Percentiles rank a stretch among this genome's conserved stretches.
phyloP scores from a whole-genome alignment of 257 asterid species.

The Scutellaria baicalensis region DNA sequence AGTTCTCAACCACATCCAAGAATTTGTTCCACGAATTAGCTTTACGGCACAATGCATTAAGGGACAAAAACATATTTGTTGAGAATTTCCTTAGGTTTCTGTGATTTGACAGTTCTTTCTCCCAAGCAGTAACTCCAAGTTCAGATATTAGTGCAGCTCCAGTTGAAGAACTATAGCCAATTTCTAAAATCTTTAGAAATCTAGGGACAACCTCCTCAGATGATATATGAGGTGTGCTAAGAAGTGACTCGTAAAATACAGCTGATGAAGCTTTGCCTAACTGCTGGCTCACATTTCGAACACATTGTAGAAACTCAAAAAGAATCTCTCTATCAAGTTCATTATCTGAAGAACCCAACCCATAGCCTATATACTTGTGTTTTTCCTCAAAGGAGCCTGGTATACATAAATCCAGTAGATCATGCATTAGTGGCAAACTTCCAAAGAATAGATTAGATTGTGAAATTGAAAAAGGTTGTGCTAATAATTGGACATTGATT shows the following conservation, averaged over 20 bases:
- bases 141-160: slow-evolving; percentile 54
- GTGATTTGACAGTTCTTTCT: slow-evolving; percentile 67
- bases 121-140: slow-evolving; percentile 72
- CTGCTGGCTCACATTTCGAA: slow-evolving; percentile 66
- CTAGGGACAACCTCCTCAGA: slow-evolving; percentile 75
- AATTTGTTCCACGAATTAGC: slow-evolving; percentile 76
- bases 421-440: slow-evolving; percentile 14
- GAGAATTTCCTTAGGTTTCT: slow-evolving; percentile 82
- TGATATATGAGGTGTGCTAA: slow-evolving; percentile 45
- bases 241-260: slow-evolving; percentile 66
- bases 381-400: slow-evolving; percentile 61
- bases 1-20: slow-evolving; percentile 63
- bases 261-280: slow-evolving; percentile 86
- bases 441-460: slow-evolving; percentile 6
- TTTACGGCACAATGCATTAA: slow-evolving; percentile 55
- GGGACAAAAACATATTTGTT: slow-evolving; percentile 58
- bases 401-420: slow-evolving; percentile 8
- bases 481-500: slow-evolving; percentile 6
- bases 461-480: slow-evolving; percentile 10
- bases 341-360: slow-evolving; percentile 32
- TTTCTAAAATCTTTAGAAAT: slow-evolving; percentile 63
- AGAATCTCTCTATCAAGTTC: slow-evolving; percentile 53
- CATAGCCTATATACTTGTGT: slow-evolving; percentile 25
- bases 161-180: slow-evolving; percentile 61
- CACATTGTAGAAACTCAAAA: slow-evolving; percentile 63